Evolutionary conservation across 1,284 basidiomycete genomes (phyloP), one percentile per base, ranked within the genome.

Genomic region (Erythrobasidium hasegawianum): DNA sequence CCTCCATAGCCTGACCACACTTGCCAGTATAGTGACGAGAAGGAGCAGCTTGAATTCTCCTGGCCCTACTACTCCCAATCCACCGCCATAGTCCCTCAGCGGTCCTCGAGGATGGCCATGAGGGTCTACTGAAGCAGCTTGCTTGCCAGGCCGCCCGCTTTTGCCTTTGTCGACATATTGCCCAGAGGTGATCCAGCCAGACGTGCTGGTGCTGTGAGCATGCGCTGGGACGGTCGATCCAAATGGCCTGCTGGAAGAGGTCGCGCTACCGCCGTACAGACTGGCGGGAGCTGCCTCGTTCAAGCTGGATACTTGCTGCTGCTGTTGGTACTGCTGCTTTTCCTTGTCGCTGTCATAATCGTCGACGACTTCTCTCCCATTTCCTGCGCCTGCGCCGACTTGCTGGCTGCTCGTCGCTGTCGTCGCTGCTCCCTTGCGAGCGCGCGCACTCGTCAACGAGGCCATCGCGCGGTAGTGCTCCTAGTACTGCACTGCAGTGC

Each of bases 41-140:
- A 83, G 77, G 16, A 92, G 79, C 52, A 90, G 77, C 75, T 86
- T 88, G 84, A 84, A 87, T 73, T 92, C 89, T 39, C 83, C 86
- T 0, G 80, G 74, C 2, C 85, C 82, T 20, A 70, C 54, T 18
- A 90, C 74, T 68, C 82, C 82, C 38, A 87, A 76, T n/a, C 87
- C 87, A 52, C 88, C 87, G 20, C 68, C 68, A 40, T 68, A 59
- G 18, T 38, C 45, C n/a, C 58, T 41, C 20, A 69, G 41, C 22
- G 68, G 68, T 8, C 68, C 68, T n/a, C 29, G 49, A 50, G n/a
- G 22, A 1, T 8, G n/a, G 26, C 9, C n/a, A 22, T 8, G 10
- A n/a, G 45, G 26, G 22, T n/a, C n/a, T n/a, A n/a, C n/a, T n/a
- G n/a, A 4, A 24, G n/a, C 22, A n/a, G 16, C 22, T n/a, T 24